Evolutionary conservation across 2,329 filamentous ascomycete genomes (phyloP).

Genomic region (Hirsutella thompsonii): DNA sequence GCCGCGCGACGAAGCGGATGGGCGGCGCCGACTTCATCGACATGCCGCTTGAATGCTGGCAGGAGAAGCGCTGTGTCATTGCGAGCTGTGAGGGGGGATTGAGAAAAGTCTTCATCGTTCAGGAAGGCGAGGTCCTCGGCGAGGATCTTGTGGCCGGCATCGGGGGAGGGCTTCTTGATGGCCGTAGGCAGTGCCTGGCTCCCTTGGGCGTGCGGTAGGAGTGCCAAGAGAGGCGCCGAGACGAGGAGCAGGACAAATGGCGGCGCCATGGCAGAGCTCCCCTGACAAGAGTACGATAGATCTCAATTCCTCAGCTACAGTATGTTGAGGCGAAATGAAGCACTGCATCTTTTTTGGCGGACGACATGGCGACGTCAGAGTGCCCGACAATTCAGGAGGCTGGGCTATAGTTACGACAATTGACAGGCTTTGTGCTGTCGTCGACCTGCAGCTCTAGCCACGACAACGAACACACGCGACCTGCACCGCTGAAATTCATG

Average conservation of each 20-base stretch:
- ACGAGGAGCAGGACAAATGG: background rate
- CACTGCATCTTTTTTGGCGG: too few species aligned
- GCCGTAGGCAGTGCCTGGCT: constrained; percentile 39
- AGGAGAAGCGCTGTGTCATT: constrained; percentile 19
- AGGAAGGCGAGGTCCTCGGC: constrained; percentile 49
- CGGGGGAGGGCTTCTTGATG: constrained; percentile 58
- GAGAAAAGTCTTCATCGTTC: too few species aligned
- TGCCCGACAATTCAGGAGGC: background rate
- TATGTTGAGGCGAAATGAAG: too few species aligned
- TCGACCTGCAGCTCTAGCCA: background rate
- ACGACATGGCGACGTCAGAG: too few species aligned
- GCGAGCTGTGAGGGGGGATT: constrained; percentile 5
- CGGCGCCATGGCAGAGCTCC: constrained; percentile 1
- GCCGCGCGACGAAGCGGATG: constrained; percentile 31
- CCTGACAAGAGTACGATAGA: too few species aligned
- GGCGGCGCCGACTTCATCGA: background rate
- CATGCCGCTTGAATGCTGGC: constrained; percentile 39
- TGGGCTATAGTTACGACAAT: background rate
- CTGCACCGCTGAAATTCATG: too few species aligned
- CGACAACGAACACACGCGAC: too few species aligned
- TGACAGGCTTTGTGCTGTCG: background rate
- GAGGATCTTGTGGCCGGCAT: constrained; percentile 63
- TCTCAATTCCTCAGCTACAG: too few species aligned
- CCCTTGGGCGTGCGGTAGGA: constrained; percentile 21
- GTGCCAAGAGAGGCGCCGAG: constrained; percentile 3